Percentiles rank a stretch among this genome's conserved stretches.
Evolutionary conservation across 73 alveolate genomes (phyloP).

Genomic region (Paramecium biaurelia): DNA sequence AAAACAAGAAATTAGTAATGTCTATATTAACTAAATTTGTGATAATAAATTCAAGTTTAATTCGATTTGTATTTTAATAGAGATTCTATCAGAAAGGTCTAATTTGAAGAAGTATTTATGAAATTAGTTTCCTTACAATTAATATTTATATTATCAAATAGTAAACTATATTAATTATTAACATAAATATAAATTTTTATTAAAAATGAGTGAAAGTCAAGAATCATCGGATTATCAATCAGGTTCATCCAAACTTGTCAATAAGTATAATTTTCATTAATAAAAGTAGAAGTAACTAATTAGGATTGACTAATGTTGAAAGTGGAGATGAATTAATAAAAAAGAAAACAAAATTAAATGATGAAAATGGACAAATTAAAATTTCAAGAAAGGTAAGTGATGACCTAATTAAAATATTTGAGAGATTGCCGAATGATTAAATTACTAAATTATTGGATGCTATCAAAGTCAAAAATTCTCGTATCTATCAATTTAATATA

Average conservation of each 20-base stretch:
- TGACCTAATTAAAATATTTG: neutral
- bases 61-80: neutral
- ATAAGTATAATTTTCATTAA: neutral
- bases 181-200: neutral
- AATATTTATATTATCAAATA: neutral
- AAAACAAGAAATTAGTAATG: neutral
- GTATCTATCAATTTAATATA: neutral
- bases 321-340: neutral
- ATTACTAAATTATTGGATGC: neutral
- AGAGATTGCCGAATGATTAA: constrained; percentile 1
- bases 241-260: neutral
- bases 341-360: neutral
- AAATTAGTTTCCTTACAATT: neutral
- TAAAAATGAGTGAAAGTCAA: neutral
- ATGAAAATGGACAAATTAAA: neutral
- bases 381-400: constrained; percentile 38
- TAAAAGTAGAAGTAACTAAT: neutral
- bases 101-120: neutral
- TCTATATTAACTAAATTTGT: too few species aligned
- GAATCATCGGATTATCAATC: neutral
- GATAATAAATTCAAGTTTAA: neutral
- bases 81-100: neutral
- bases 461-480: neutral
- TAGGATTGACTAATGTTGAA: neutral
- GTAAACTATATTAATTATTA: neutral